Percentiles rank a stretch among this genome's conserved stretches.
Conservation (phyloP, 441 rosid species). For the Jatropha podagrica region DNA sequence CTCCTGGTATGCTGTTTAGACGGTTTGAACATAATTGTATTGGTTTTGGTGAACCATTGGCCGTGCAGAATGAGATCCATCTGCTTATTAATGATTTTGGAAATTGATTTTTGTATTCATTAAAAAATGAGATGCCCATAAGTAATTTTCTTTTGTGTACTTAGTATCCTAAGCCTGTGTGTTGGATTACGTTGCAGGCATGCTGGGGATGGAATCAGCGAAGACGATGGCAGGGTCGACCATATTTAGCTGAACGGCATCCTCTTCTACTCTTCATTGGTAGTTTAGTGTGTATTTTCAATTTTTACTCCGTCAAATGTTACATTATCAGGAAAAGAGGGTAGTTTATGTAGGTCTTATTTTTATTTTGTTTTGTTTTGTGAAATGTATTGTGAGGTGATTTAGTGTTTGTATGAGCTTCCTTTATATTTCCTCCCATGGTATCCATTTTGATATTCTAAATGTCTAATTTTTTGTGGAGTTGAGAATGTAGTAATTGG, state of each 20-base stretch:
- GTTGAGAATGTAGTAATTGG: no score
- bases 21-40: background rate
- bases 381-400: slow-evolving; percentile 18
- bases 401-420: slow-evolving; percentile 25
- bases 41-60: background rate
- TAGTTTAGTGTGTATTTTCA: slow-evolving; percentile 38
- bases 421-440: background rate
- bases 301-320: slow-evolving; percentile 21
- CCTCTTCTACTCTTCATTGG: slow-evolving; percentile 12
- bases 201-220: slow-evolving; percentile 56
- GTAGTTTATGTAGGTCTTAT: slow-evolving; percentile 28
- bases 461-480: no score
- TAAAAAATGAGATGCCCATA: no score
- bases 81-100: no score
- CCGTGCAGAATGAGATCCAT: background rate
- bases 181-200: slow-evolving; percentile 43
- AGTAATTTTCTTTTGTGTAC: background rate
- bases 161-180: background rate
- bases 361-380: background rate
- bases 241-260: slow-evolving; percentile 35
- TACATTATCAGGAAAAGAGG: slow-evolving; percentile 12
- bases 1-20: background rate
- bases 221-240: slow-evolving; percentile 53
- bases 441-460: slow-evolving; percentile 18
- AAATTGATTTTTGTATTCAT: no score